A percentile compares a stretch with the other conserved stretches of the same genome.
phyloP scores from a whole-genome alignment of 805 yeast species.

The Vanderwaltozyma tropicalis region DNA sequence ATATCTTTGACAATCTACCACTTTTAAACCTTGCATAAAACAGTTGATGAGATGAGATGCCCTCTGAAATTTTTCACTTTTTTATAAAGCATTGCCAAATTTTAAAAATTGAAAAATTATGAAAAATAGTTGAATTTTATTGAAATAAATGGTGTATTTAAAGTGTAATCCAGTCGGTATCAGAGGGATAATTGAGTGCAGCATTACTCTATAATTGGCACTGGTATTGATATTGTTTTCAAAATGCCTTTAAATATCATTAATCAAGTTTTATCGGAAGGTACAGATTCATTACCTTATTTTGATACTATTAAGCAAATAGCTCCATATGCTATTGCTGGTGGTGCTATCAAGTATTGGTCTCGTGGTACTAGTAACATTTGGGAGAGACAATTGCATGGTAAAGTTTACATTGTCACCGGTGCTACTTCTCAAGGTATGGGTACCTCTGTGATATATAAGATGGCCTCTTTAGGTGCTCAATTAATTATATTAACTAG shows the following conservation, averaged over 20 bases:
- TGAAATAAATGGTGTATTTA: too few relatives aligned
- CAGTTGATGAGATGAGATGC: slow-evolving; percentile 17
- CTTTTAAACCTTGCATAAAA: neutral
- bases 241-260: slow-evolving; percentile 79
- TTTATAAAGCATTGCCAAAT: neutral
- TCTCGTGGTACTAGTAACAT: slow-evolving; percentile 73
- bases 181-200: too few relatives aligned
- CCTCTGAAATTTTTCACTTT: slow-evolving; percentile 2
- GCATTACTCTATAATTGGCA: too few relatives aligned
- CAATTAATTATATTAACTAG: slow-evolving; percentile 69
- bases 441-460: slow-evolving; percentile 67
- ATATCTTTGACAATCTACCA: neutral
- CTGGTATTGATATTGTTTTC: too few relatives aligned
- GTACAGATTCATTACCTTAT: slow-evolving; percentile 67
- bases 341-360: slow-evolving; percentile 53
- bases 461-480: slow-evolving; percentile 75
- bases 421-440: slow-evolving; percentile 89
- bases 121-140: too few relatives aligned
- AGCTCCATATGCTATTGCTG: slow-evolving; percentile 43
- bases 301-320: slow-evolving; percentile 48
- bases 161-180: too few relatives aligned
- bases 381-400: slow-evolving; percentile 90
- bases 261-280: slow-evolving; percentile 58
- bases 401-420: slow-evolving; percentile 69
- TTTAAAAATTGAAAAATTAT: neutral